Conservation (phyloP, 306 rosid species). For the Dryas drummondii region DNA sequence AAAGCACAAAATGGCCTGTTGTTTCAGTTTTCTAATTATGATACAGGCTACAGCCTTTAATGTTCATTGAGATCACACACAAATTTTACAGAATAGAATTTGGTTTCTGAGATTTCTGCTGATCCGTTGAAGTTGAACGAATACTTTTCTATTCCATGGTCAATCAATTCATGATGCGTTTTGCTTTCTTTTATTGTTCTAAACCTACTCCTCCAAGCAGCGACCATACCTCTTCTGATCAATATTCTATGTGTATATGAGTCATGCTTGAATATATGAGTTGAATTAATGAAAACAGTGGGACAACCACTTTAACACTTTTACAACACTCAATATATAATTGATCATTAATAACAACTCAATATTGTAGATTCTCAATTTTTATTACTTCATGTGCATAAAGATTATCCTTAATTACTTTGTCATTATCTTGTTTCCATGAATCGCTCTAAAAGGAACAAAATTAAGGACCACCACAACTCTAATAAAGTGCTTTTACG, state of each 20-base stretch:
- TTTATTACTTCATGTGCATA: too few relatives aligned
- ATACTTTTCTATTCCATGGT: neutral
- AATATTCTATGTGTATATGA: neutral
- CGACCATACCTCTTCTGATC: neutral
- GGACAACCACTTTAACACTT: neutral
- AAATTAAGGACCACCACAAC: neutral
- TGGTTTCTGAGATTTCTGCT: neutral
- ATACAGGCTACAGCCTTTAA: too few relatives aligned
- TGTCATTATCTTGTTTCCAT: neutral
- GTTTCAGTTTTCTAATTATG: too few relatives aligned
- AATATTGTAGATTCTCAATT: too few relatives aligned
- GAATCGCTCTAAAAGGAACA: neutral
- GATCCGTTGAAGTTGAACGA: neutral
- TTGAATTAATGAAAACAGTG: too few relatives aligned
- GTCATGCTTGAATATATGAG: neutral
- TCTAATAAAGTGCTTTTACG: neutral
- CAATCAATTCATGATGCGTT: neutral
- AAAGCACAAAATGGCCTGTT: too few relatives aligned
- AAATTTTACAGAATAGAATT: neutral
- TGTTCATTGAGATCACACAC: too few relatives aligned
- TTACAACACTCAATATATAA: too few relatives aligned
- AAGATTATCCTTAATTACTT: neutral
- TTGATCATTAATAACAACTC: too few relatives aligned
- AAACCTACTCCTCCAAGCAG: too few relatives aligned
- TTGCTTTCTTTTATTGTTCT: neutral